phyloP scores from a whole-genome alignment of 2,329 filamentous ascomycete species.

The Ophiostoma perfectum region DNA sequence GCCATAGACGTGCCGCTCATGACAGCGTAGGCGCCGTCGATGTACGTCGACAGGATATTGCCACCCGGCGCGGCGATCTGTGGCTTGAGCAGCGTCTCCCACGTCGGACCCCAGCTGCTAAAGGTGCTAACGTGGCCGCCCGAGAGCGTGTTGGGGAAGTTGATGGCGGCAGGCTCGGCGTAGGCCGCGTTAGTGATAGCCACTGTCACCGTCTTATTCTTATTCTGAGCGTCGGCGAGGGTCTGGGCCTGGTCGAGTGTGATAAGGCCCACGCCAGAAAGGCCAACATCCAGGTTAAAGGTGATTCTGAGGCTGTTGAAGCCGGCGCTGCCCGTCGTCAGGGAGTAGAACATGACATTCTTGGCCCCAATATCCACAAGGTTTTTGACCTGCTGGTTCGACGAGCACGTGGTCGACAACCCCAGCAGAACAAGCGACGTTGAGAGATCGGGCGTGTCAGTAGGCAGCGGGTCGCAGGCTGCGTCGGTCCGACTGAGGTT shows the following conservation, averaged over 20 bases:
- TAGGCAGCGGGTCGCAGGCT: not conserved
- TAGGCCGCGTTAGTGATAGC: not conserved
- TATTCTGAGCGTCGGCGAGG: not conserved
- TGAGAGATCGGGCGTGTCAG: not conserved
- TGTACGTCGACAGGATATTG: not conserved
- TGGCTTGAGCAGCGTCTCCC: not conserved
- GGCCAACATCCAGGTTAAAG: not conserved
- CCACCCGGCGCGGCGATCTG: not conserved
- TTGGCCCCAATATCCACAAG: not conserved
- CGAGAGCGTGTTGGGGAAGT: not conserved
- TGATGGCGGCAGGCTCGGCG: not conserved
- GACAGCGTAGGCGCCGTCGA: not conserved
- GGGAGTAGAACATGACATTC: not conserved
- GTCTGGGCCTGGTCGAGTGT: not conserved
- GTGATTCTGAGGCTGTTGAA: not conserved
- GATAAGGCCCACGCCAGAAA: not conserved
- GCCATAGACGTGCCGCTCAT: not conserved
- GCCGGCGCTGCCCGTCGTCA: not conserved
- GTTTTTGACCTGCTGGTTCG: not conserved
- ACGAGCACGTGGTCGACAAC: not conserved
- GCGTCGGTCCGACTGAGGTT: not conserved
- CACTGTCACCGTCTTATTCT: not conserved
- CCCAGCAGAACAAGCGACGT: not conserved
- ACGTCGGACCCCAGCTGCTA: conserved; percentile 2
- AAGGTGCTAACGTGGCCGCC: not conserved